Evolutionary conservation across 1,284 basidiomycete species (phyloP).

Genomic region (Ceratobasidium sp.): DNA sequence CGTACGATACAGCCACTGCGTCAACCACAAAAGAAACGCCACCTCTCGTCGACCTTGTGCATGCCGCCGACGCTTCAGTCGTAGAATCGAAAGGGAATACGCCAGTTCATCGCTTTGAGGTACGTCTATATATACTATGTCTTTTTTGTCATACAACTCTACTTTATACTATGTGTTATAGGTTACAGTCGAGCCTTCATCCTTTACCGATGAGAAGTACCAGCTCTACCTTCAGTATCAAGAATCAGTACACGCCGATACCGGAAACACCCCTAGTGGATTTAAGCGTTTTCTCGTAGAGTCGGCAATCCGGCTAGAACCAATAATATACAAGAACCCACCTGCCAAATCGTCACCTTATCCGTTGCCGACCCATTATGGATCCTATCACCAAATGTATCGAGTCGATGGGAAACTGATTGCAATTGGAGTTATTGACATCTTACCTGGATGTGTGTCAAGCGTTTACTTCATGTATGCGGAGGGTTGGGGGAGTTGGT

Average conservation of each 20-base stretch:
- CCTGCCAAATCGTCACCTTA: constrained; percentile 57
- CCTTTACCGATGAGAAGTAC: constrained; percentile 85
- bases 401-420: constrained; percentile 85
- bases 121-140: constrained; percentile 9
- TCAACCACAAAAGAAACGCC: constrained; percentile 48
- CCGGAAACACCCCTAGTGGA: constrained; percentile 64
- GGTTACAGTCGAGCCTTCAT: constrained; percentile 81
- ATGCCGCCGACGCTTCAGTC: constrained; percentile 61
- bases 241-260: constrained; percentile 79
- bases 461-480: constrained; percentile 98
- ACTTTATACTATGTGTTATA: constrained; percentile 55
- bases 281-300: constrained; percentile 86
- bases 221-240: constrained; percentile 84
- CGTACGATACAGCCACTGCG: constrained; percentile 21
- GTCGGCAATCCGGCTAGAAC: constrained; percentile 78
- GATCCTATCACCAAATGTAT: constrained; percentile 90
- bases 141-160: background rate
- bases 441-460: constrained; percentile 91
- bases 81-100: constrained; percentile 29
- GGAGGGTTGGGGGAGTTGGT: constrained; percentile 78
- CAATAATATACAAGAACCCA: constrained; percentile 70
- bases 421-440: constrained; percentile 91
- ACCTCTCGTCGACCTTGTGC: constrained; percentile 64
- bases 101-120: constrained; percentile 46
- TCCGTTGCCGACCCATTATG: constrained; percentile 80